Percentiles rank a stretch among this genome's conserved stretches.
phyloP scores from a whole-genome alignment of 139 green algal genomes.

The Volvox africanus region DNA sequence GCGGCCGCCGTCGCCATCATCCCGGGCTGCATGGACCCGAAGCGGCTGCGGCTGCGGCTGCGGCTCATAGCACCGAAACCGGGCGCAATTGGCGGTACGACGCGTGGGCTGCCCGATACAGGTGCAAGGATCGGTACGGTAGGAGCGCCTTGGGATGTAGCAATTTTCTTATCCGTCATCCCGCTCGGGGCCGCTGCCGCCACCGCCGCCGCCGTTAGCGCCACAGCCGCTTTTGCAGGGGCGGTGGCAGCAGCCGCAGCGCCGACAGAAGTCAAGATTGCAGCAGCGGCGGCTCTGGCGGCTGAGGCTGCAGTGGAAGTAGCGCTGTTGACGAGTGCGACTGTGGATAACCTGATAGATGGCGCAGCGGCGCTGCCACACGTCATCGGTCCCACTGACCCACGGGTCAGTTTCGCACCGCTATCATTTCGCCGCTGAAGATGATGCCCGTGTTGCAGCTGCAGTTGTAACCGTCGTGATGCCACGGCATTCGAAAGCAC shows the following conservation, averaged over 20 bases:
- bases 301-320: background rate
- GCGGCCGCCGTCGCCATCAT: background rate
- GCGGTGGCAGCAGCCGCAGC: too few species aligned
- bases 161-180: background rate
- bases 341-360: background rate
- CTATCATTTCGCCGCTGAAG: background rate
- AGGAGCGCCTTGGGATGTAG: background rate
- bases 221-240: background rate
- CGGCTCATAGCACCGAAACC: background rate
- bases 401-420: background rate
- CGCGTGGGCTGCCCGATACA: background rate
- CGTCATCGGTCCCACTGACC: background rate
- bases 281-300: background rate
- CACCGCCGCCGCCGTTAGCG: background rate
- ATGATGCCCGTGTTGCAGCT: background rate
- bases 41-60: background rate
- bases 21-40: background rate
- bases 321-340: background rate
- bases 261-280: background rate
- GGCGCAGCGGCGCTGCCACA: too few species aligned
- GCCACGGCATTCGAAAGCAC: too few species aligned
- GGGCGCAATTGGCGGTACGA: background rate
- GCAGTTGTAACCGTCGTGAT: background rate
- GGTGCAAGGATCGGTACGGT: background rate
- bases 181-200: background rate